Evolutionary conservation across 2,329 filamentous ascomycete species (phyloP), one percentile per base, ranked within the genome.

Genomic region (Monascus ruber): DNA sequence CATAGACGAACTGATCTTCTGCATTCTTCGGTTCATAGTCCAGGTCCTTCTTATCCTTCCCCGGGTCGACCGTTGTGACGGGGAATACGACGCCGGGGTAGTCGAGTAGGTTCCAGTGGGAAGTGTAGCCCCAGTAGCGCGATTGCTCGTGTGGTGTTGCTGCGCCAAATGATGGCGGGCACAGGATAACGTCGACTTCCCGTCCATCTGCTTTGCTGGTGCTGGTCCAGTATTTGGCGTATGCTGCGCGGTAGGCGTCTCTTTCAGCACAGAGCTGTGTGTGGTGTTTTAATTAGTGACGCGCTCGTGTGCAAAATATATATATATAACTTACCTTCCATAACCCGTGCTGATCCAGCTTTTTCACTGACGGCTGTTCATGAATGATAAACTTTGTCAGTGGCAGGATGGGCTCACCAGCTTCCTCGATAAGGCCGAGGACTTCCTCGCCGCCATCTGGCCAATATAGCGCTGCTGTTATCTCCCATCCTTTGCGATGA

Each of bases 41-140:
- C 29, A 49, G 38, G 24, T 68, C 64, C 32, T 52, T 58, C 24
- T 43, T 43, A 47, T 75, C 72, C 9, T 59, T 48, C 1, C 48
- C 48, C 1, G 62, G 62, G 39, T 72, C 63, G 1, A 69, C 65
- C 33, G 60, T 52, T 1, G 62, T 63, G 1, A 73, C 74, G 0
- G 80, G 80, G 51, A 84, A 81, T 0, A 77, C 68, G 2, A 73
- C 56, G 6, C 68, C 71, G 0, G 80, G 76, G 54, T 81, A 82
- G 54, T 85, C 79, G 1, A 84, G 68, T 33, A 83, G 49, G 52
- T 84, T 85, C 77, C 79, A 84, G 44, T 78, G 72, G 0, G 71
- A 63, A 0, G 77, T 81, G 47, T 84, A 85, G 1, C 71, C 71
- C 77, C 78, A 84, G 47, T 74, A 75, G 31, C 58, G 65, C 53